Evolutionary conservation across 495 filamentous ascomycete genomes (phyloP).

Genomic region (Penicillium arizonense): DNA sequence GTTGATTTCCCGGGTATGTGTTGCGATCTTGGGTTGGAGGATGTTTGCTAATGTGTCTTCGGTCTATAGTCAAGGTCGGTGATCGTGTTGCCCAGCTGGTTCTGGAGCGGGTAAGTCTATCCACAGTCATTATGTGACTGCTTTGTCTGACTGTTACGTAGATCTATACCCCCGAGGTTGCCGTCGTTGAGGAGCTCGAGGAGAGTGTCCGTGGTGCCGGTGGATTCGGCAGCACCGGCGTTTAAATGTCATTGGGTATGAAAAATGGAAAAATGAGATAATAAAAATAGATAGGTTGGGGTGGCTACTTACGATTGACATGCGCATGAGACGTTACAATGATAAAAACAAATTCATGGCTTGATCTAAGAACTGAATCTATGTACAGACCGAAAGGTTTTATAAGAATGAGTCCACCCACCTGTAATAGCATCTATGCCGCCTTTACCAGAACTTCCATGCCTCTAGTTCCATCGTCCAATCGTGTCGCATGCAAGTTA

Average conservation of each 20-base stretch:
- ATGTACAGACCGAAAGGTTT: conserved; percentile 12
- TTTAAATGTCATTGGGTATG: conserved; percentile 9
- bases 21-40: background rate
- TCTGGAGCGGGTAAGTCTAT: conserved; percentile 64
- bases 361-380: conserved; percentile 12
- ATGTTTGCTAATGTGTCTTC: background rate
- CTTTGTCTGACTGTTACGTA: conserved; percentile 20
- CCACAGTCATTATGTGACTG: background rate
- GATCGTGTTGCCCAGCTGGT: conserved; percentile 93
- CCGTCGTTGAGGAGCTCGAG: conserved; percentile 83
- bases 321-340: conserved; percentile 7
- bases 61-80: conserved; percentile 64
- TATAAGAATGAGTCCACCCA: background rate
- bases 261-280: background rate
- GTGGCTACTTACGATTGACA: conserved; percentile 6
- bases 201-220: conserved; percentile 88
- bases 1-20: conserved; percentile 63
- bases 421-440: background rate
- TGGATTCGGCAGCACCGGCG: conserved; percentile 91
- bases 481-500: background rate
- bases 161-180: conserved; percentile 88
- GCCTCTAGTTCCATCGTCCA: conserved; percentile 2
- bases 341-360: conserved; percentile 2
- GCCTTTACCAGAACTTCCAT: background rate
- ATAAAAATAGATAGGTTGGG: conserved; percentile 5